phyloP scores from a whole-genome alignment of 2,329 filamentous ascomycete species.

The Aspergillus hortae region DNA sequence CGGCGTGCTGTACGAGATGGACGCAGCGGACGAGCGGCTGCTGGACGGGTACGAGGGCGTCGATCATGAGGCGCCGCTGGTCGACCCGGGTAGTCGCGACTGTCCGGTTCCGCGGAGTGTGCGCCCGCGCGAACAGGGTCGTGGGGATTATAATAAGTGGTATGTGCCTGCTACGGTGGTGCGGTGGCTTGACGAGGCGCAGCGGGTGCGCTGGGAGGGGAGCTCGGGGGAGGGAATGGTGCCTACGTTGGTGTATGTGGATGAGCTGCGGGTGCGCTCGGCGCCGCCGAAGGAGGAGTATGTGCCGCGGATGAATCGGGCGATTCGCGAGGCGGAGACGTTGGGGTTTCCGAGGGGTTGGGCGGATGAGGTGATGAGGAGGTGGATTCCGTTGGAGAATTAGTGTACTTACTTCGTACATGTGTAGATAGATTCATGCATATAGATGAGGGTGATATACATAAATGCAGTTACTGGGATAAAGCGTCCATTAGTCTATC shows the following conservation, averaged over 20 bases:
- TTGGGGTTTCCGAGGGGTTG: constrained; percentile 34
- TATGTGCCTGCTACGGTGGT: constrained; percentile 28
- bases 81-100: neutral
- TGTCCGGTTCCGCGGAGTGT: constrained; percentile 12
- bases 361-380: constrained; percentile 38
- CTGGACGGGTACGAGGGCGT: constrained; percentile 41
- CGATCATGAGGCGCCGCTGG: constrained; percentile 17
- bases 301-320: constrained; percentile 41
- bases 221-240: constrained; percentile 10
- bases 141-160: constrained; percentile 38
- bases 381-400: constrained; percentile 27
- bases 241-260: constrained; percentile 39
- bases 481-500: neutral
- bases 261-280: constrained; percentile 34
- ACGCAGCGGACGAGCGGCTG: constrained; percentile 30
- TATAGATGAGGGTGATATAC: neutral
- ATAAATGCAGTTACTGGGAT: neutral
- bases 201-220: constrained; percentile 5
- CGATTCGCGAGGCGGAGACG: constrained; percentile 34
- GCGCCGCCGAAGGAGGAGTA: constrained; percentile 37
- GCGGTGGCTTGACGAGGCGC: constrained; percentile 28
- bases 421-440: neutral
- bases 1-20: constrained; percentile 42
- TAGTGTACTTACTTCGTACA: neutral
- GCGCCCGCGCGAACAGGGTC: constrained; percentile 31